phyloP scores from a whole-genome alignment of 768 basidiomycete genomes.

The Lactarius psammicola region DNA sequence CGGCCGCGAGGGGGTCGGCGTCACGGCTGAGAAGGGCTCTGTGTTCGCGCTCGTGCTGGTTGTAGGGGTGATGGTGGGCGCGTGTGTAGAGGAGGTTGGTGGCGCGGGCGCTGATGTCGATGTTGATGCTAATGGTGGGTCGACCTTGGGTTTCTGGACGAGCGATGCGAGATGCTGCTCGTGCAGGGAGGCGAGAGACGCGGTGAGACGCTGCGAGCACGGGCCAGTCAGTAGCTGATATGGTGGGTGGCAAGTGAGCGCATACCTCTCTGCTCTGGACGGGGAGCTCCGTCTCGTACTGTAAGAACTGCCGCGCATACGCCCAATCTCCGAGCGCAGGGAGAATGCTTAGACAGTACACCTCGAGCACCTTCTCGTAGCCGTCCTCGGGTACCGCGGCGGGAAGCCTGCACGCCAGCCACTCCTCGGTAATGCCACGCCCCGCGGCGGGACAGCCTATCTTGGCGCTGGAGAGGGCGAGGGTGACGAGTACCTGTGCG shows the following conservation, averaged over 20 bases:
- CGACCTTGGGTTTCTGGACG: neutral
- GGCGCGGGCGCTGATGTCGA: neutral
- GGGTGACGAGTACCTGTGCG: constrained; percentile 63
- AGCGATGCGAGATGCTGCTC: constrained; percentile 21
- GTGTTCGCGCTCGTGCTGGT: neutral
- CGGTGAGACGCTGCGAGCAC: constrained; percentile 11
- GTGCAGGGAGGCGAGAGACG: constrained; percentile 19
- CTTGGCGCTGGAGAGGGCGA: constrained; percentile 69
- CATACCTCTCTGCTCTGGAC: constrained; percentile 51
- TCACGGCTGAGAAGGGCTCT: constrained; percentile 12
- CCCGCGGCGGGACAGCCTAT: constrained; percentile 59
- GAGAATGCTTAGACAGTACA: constrained; percentile 72
- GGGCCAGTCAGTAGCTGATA: constrained; percentile 27
- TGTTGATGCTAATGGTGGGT: neutral
- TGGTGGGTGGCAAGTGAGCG: neutral
- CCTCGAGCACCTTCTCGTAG: constrained; percentile 72
- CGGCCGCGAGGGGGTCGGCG: constrained; percentile 27
- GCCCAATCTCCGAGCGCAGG: constrained; percentile 77
- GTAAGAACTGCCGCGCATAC: constrained; percentile 72
- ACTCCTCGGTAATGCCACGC: constrained; percentile 69
- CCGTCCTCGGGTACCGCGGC: constrained; percentile 39
- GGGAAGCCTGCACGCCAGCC: constrained; percentile 62
- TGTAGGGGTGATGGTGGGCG: constrained; percentile 1
- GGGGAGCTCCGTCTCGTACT: constrained; percentile 66
- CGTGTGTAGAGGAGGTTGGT: neutral